Conservation (phyloP, 805 yeast genomes). For the Metschnikowia koreensis region DNA sequence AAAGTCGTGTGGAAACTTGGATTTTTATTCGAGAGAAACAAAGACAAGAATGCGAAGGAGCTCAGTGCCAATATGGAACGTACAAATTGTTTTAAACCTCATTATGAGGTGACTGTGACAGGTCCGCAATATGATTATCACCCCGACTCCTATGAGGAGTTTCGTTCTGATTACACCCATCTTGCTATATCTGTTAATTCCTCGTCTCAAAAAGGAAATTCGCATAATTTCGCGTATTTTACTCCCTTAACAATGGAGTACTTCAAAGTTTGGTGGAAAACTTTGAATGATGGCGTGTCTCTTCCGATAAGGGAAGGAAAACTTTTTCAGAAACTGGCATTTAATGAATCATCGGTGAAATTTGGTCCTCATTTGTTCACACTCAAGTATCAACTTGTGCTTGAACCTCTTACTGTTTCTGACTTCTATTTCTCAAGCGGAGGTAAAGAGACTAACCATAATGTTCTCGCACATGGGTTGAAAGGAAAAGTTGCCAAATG, state of each 20-base stretch:
- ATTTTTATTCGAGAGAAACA: slow-evolving; percentile 65
- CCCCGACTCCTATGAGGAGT: slow-evolving; percentile 75
- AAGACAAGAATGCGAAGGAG: slow-evolving; percentile 25
- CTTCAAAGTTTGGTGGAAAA: slow-evolving; percentile 45
- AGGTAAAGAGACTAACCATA: slow-evolving; percentile 21
- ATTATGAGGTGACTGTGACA: slow-evolving; percentile 59
- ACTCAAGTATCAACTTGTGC: slow-evolving; percentile 38
- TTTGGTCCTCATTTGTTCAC: slow-evolving; percentile 42
- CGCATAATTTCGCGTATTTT: slow-evolving; percentile 36
- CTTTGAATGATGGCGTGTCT: slow-evolving; percentile 30
- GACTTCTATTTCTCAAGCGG: slow-evolving; percentile 34
- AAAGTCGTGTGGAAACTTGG: slow-evolving; percentile 79
- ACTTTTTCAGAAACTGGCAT: slow-evolving; percentile 23
- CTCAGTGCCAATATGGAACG: slow-evolving; percentile 44
- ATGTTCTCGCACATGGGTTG: slow-evolving; percentile 37
- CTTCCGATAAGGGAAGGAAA: slow-evolving; percentile 38
- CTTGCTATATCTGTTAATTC: slow-evolving; percentile 40
- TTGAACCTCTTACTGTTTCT: slow-evolving; percentile 40
- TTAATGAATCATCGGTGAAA: slow-evolving; percentile 28
- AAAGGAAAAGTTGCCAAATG: slow-evolving; percentile 37
- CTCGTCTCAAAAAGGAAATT: slow-evolving; percentile 27
- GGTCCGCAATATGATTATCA: slow-evolving; percentile 58
- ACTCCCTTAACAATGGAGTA: slow-evolving; percentile 39
- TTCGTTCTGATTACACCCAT: slow-evolving; percentile 80
- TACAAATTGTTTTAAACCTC: slow-evolving; percentile 51